A percentile compares a stretch with the other conserved stretches of the same genome.
These are phyloP conservation scores for Clathrus columnatus DNA, from an alignment of 768 basidiomycete species.

Conservation along the genomic window DNA sequence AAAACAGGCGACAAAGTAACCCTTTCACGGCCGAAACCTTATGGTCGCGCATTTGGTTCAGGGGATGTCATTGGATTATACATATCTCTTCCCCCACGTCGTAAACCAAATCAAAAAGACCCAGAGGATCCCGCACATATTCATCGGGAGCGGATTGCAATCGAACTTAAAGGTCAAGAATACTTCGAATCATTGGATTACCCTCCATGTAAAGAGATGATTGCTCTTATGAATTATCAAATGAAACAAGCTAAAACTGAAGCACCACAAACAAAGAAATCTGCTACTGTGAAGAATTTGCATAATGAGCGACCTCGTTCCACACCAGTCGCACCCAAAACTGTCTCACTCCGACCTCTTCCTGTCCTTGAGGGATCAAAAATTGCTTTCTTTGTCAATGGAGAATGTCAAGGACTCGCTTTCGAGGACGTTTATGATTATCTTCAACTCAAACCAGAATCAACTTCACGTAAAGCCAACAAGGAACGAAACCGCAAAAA, in stretches of 20 bases:
- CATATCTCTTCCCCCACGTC: slow-evolving; percentile 72
- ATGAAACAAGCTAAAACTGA: slow-evolving; percentile 15
- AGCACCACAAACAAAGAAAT: slow-evolving; percentile 47
- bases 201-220: slow-evolving; percentile 85
- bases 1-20: slow-evolving; percentile 88
- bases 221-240: slow-evolving; percentile 65
- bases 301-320: slow-evolving; percentile 43
- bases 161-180: slow-evolving; percentile 93
- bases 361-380: slow-evolving; percentile 63
- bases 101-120: slow-evolving; percentile 51
- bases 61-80: slow-evolving; percentile 93
- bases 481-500: slow-evolving; percentile 49
- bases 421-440: slow-evolving; percentile 88
- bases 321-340: slow-evolving; percentile 30
- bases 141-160: slow-evolving; percentile 83
- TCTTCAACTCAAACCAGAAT: slow-evolving; percentile 63
- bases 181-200: slow-evolving; percentile 95
- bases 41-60: slow-evolving; percentile 62
- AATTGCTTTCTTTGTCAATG: slow-evolving; percentile 89
- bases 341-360: slow-evolving; percentile 46
- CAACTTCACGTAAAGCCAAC: slow-evolving; percentile 53
- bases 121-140: slow-evolving; percentile 73
- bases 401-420: slow-evolving; percentile 72
- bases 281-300: slow-evolving; percentile 56
- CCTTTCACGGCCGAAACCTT: slow-evolving; percentile 70